These are phyloP conservation scores for Lentinula novae-zelandiae DNA, from an alignment of 1,284 basidiomycete genomes.

Conservation along the genomic window DNA sequence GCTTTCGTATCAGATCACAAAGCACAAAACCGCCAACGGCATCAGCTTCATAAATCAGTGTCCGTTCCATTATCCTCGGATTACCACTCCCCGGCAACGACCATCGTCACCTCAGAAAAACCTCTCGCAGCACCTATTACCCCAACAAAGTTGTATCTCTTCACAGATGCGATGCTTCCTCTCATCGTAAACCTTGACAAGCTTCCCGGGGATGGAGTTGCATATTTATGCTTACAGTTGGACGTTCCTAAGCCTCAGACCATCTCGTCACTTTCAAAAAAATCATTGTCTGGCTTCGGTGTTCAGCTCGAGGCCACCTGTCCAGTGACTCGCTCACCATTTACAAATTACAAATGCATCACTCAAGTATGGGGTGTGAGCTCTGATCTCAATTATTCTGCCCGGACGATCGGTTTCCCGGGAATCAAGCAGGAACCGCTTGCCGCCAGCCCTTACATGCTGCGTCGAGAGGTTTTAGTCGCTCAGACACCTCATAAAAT, in stretches of 20 bases:
- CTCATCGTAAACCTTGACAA: neutral
- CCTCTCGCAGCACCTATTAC: neutral
- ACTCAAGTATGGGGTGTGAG: conserved; percentile 1
- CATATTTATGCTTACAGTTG: neutral
- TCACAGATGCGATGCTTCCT: neutral
- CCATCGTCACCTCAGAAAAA: neutral
- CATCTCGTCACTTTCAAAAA: neutral
- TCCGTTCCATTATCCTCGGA: neutral
- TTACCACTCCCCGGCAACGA: neutral
- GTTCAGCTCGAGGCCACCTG: neutral
- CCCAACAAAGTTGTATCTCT: neutral
- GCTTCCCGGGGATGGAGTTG: neutral
- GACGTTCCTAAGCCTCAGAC: neutral
- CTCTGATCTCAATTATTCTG: neutral
- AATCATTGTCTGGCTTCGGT: neutral
- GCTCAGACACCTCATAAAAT: neutral
- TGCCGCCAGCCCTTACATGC: neutral
- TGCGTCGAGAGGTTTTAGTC: neutral
- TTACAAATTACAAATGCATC: neutral
- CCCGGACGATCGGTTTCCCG: neutral
- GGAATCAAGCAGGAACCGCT: neutral
- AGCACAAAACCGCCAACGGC: neutral
- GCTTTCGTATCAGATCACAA: neutral
- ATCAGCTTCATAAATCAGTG: neutral
- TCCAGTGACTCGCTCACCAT: neutral